phyloP scores from a whole-genome alignment of 108 stramenopile genomes.

The Cyclotella atomus region DNA sequence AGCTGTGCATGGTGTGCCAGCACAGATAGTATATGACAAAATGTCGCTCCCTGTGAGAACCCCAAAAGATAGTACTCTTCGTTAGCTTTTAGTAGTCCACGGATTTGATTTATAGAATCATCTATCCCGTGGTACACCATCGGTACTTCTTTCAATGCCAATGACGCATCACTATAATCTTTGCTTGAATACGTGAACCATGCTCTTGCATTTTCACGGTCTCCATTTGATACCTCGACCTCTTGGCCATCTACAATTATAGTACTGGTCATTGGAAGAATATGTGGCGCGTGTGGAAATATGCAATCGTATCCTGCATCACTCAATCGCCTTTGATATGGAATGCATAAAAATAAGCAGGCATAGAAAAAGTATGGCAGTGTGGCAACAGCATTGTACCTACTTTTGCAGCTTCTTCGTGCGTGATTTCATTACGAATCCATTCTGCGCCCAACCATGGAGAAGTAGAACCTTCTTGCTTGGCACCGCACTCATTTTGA shows the following conservation, averaged over 20 bases:
- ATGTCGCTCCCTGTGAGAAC: slow-evolving; percentile 63
- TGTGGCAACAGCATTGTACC: background rate
- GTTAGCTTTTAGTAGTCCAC: slow-evolving; percentile 7
- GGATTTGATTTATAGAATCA: slow-evolving; percentile 29
- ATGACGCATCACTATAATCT: slow-evolving; percentile 38
- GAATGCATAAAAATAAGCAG: background rate
- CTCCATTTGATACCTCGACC: slow-evolving; percentile 33
- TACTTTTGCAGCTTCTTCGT: slow-evolving; percentile 49
- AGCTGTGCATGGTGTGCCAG: slow-evolving; percentile 30
- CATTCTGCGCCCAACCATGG: slow-evolving; percentile 67
- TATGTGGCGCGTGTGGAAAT: slow-evolving; percentile 54
- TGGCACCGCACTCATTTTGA: no score
- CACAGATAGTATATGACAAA: slow-evolving; percentile 52
- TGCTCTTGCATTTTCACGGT: slow-evolving; percentile 52
- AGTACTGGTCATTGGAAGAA: slow-evolving; percentile 42
- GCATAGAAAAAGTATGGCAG: background rate
- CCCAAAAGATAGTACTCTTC: slow-evolving; percentile 34
- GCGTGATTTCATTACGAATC: slow-evolving; percentile 44
- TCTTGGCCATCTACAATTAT: slow-evolving; percentile 32
- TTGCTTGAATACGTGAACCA: slow-evolving; percentile 57
- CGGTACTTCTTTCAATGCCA: slow-evolving; percentile 21
- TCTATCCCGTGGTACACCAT: slow-evolving; percentile 54
- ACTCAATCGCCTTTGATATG: slow-evolving; percentile 32
- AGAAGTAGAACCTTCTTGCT: slow-evolving; percentile 37
- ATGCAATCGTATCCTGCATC: slow-evolving; percentile 54